Evolutionary conservation across 1,284 basidiomycete genomes (phyloP), one percentile per base, ranked within the genome.

Genomic region (Irpex sp.): DNA sequence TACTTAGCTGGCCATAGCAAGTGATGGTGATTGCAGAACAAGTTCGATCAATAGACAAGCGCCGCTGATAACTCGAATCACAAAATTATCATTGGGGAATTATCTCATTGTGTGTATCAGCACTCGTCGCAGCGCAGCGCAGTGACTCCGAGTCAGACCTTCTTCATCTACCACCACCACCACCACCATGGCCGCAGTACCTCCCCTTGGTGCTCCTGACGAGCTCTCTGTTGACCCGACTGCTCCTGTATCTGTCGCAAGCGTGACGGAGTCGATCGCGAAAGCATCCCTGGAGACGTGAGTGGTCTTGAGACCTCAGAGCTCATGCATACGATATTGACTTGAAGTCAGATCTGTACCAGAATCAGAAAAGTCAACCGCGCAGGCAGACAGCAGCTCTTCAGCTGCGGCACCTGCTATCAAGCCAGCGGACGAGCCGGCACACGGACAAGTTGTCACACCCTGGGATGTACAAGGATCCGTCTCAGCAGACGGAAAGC

Each of bases 381-480:
- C 13, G 4, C n/a, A 46, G 13, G 39, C 31, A 15, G 39, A n/a
- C 11, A n/a, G 39, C 11, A n/a, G 39, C n/a, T 13, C 58, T 49
- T 53, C 54, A 49, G 43, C 61, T 19, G 64, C 63, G 2, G 39
- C 39, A 46, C 65, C 70, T 1, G 71, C 67, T 17, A 73, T 78
- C 61, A 76, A 78, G 61, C 76, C 79, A 26, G 75, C 69, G 8
- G 68, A 71, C 0, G 63, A 70, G 3, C 56, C 67, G 4, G 67
- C 71, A 0, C 80, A 83, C 61, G 93, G 89, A 54, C 97, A 99
- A 76, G 85, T 94, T 63, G 90, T 99, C 58, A 99, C 97, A 0
- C 97, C 97, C 19, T 99, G 97, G 93, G 95, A 98, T 68, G 97
- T 99, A 5, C 92, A 97, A 71, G 97, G 97, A 54, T 93, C 90